Conservation (phyloP, 352 stramenopile species). For the Phytophthora crassamura region DNA sequence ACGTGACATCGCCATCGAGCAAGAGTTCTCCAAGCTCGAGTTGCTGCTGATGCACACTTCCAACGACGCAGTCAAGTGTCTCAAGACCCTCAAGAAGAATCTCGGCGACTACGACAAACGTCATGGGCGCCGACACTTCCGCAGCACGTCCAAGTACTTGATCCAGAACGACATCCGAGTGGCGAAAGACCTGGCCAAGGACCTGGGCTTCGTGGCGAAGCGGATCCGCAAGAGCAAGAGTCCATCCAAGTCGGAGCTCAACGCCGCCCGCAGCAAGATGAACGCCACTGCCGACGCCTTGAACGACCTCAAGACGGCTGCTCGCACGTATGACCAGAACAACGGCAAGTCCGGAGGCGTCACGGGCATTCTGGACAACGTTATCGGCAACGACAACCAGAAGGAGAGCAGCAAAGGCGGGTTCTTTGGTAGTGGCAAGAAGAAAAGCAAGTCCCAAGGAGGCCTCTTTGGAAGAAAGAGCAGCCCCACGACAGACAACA, state of each 20-base stretch:
- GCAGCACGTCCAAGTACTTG: constrained; percentile 34
- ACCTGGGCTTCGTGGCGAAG: constrained; percentile 32
- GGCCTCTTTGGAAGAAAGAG: constrained; percentile 14
- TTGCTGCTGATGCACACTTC: constrained; percentile 27
- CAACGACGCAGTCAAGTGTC: constrained; percentile 20
- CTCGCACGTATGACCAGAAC: constrained; percentile 38
- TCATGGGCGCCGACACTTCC: constrained; percentile 28
- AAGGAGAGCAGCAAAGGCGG: constrained; percentile 6
- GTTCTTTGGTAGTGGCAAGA: not conserved
- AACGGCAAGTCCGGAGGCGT: constrained; percentile 14
- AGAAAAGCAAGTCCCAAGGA: constrained; percentile 5
- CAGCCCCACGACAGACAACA: too few species aligned
- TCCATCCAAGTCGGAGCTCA: constrained; percentile 35
- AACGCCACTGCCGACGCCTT: constrained; percentile 35
- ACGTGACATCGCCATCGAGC: constrained; percentile 1
- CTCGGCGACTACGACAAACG: constrained; percentile 36
- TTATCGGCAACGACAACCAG: constrained; percentile 10
- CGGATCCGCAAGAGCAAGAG: constrained; percentile 26
- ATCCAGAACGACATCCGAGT: constrained; percentile 40
- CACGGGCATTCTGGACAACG: constrained; percentile 14
- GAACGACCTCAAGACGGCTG: constrained; percentile 39
- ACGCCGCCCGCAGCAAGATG: constrained; percentile 33
- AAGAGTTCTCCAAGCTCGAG: constrained; percentile 35
- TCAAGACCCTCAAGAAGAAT: constrained; percentile 31
- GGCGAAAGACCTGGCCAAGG: constrained; percentile 26